Conservation (phyloP, 2,329 filamentous ascomycete species). For the Dichotomopilus funicola region DNA sequence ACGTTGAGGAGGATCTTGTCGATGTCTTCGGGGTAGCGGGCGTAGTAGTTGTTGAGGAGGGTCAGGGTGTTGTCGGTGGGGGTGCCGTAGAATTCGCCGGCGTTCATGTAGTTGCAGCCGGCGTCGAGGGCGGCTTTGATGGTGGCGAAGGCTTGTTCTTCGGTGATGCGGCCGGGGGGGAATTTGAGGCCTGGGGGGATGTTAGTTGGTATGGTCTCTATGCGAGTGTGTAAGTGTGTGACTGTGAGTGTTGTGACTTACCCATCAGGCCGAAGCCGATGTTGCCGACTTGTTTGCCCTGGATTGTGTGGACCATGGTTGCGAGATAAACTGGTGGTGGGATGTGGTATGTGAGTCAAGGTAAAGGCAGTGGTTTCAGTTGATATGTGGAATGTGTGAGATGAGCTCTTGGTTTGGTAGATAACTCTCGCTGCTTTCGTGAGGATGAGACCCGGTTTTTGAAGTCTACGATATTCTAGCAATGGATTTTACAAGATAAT, state of each 20-base stretch:
- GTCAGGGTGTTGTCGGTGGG: constrained; percentile 45
- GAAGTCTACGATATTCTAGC: too few relatives aligned
- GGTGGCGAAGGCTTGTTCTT: constrained; percentile 35
- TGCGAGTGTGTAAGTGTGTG: not conserved
- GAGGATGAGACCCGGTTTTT: too few relatives aligned
- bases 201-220: not conserved
- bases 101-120: constrained; percentile 27
- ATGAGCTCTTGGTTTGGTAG: too few relatives aligned
- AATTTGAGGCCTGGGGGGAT: constrained; percentile 16
- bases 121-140: constrained; percentile 38
- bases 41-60: constrained; percentile 49
- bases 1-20: constrained; percentile 48
- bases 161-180: constrained; percentile 19
- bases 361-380: too few relatives aligned
- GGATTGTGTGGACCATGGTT: constrained; percentile 30
- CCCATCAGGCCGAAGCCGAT: constrained; percentile 52
- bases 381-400: too few relatives aligned
- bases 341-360: too few relatives aligned
- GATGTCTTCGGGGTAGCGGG: constrained; percentile 48
- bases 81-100: constrained; percentile 44
- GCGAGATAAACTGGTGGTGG: too few relatives aligned
- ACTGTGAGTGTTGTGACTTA: constrained; percentile 23
- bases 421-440: too few relatives aligned
- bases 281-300: constrained; percentile 40
- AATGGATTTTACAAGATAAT: too few relatives aligned